Evolutionary conservation across 176 grass and related monocot species (phyloP), one percentile per base, ranked within the genome.

Genomic region (Pontederia crassipes): DNA sequence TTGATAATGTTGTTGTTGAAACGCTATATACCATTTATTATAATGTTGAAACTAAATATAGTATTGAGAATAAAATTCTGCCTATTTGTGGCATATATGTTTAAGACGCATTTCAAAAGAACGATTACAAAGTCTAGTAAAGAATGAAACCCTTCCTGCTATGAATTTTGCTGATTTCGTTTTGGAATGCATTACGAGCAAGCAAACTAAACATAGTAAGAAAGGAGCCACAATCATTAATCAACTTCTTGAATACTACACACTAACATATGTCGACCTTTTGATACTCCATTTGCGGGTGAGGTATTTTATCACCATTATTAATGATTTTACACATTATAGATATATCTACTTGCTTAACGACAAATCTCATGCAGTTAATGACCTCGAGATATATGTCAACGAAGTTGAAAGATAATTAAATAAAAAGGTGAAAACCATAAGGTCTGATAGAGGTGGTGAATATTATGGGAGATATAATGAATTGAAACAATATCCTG

Each of bases 101-200:
- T 8, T 75, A 0, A 48, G 49, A 70, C 26, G 70, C 54, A 75
- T 71, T 55, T 75, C 72, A 49, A 60, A 81, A 35, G 72, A 81
- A 81, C 70, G 63, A 29, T 16, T 64, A 13, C 17, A 66, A 12
- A 17, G n/a, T n/a, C 8, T 81, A 28, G 64, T 80, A 70, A 72
- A 49, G 17, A 55, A 17, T 65, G 47, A 81, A 67, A 70, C 4
- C 29, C 29, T 81, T 10, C 12, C 65, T 47, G 48, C 59, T 10
- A 64, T 81, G 65, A 57, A 75, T 51, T 71, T 76, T 77, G 17
- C 7, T 61, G 66, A 72, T 8, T 24, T 28, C 48, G 51, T 8
- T 70, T 50, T 81, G 45, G 46, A 59, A 10, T 75, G 66, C 9
- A 75, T 65, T 57, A 66, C 75, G 2, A 51, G 58, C 0, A 81